Evolutionary conservation across 495 filamentous ascomycete genomes (phyloP), one percentile per base, ranked within the genome.

Genomic region (Echria macrotheca): DNA sequence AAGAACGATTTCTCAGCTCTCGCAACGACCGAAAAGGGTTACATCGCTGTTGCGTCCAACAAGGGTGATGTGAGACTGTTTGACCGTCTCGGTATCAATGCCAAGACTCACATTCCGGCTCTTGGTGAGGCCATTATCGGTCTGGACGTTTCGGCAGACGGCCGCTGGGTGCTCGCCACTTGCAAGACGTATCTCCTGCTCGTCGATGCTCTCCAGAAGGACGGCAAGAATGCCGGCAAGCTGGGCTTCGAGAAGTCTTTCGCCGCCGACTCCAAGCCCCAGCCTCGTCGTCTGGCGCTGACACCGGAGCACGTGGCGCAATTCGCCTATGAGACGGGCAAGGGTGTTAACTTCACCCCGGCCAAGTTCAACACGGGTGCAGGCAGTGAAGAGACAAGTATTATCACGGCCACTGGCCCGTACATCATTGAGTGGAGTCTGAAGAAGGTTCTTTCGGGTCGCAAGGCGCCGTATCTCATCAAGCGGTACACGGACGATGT

Each of bases 1-100:
- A 97, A 96, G 77, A 96, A 96, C 58, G 89, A 91, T 55, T 98
- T 98, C 68, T 95, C 91, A 0, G 82, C 93, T 15, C 73, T 91
- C 23, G 89, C 93, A 23, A 98, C 93, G 0, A 97, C 94, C 0
- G 87, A 90, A 61, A 89, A 96, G 67, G 93, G 93, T 12, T 93
- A 97, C 58, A 85, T 98, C 53, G 93, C 94, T 19, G 91, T 98
- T 17, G 93, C 91, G 2, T 95, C 88, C 25, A 94, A 89, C 72
- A 98, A 98, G 72, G 93, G 93, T 50, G 93, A 98, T 60, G 91
- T 98, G 45, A 87, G 93, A 37, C 80, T 98, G 63, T 97, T 97
- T 60, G 94, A 98, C 66, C 86, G 89, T 25, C 79, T 97, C 2
- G 94, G 94, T 11, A 91, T 97, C 69, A 95, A 95, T 58, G 93